phyloP scores from a whole-genome alignment of 331 rosid genomes.

The Malus hybrid region DNA sequence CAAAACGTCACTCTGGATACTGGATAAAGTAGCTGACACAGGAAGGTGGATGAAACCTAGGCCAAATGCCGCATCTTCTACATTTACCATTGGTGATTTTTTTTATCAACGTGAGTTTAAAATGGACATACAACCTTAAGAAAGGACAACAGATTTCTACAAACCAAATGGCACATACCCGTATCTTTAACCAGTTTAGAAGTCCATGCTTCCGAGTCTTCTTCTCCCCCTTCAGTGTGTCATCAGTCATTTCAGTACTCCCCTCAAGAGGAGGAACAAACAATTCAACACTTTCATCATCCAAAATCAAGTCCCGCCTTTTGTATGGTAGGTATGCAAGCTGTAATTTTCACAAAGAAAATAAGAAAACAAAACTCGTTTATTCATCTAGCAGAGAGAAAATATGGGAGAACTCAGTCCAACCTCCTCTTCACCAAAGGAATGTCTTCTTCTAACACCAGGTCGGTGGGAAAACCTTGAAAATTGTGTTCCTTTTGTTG shows the following conservation, averaged over 20 bases:
- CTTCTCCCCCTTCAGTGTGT: constrained; percentile 69
- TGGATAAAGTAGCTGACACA: background rate
- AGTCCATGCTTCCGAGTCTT: constrained; percentile 87
- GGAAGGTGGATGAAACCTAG: constrained; percentile 6
- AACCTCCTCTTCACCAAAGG: constrained; percentile 99
- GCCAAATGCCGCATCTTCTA: background rate
- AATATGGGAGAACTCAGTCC: constrained; percentile 18
- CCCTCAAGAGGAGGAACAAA: constrained; percentile 75
- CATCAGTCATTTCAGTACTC: constrained; percentile 49
- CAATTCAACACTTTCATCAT: constrained; percentile 76
- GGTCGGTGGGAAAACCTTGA: constrained; percentile 63
- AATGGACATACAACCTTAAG: background rate
- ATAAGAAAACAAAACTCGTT: background rate
- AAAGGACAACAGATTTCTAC: background rate
- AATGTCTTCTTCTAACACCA: constrained; percentile 78
- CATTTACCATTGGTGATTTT: background rate
- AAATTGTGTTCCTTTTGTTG: constrained; percentile 67
- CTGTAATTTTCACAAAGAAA: constrained; percentile 29
- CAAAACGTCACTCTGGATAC: background rate
- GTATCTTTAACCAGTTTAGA: constrained; percentile 83
- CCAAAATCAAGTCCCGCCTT: constrained; percentile 83
- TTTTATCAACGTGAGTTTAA: background rate
- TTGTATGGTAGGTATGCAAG: constrained; percentile 94
- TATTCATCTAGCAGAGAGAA: background rate
- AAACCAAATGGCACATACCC: constrained; percentile 41